Evolutionary conservation across 2,329 filamentous ascomycete species (phyloP).

Genomic region (Mollisiaceae sp.): DNA sequence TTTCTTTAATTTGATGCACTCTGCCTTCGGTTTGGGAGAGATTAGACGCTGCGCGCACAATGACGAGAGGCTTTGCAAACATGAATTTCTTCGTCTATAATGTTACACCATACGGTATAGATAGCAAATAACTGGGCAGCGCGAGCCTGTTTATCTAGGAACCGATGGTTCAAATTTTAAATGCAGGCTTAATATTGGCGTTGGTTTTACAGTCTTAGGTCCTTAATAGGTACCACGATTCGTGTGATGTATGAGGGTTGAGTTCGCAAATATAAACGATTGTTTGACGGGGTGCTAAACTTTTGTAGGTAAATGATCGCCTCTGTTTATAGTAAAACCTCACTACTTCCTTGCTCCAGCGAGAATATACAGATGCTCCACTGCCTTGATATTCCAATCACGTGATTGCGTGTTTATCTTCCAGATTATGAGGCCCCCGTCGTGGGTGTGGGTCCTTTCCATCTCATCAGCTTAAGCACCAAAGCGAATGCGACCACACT

Average conservation of each 20-base stretch:
- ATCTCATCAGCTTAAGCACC: not conserved
- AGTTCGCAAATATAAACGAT: not conserved
- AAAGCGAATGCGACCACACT: not conserved
- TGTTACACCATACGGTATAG: not conserved
- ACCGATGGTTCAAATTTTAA: not conserved
- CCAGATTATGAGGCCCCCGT: too few species aligned
- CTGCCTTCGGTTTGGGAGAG: not conserved
- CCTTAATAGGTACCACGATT: too few species aligned
- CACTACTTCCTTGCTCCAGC: too few species aligned
- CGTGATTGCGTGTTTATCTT: not conserved
- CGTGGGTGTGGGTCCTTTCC: too few species aligned
- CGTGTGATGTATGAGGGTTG: too few species aligned
- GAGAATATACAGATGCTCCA: too few species aligned
- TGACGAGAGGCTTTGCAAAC: constrained; percentile 8
- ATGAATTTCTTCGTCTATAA: constrained; percentile 1
- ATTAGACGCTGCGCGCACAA: constrained; percentile 1
- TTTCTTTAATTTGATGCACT: constrained; percentile 28
- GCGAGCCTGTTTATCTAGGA: not conserved
- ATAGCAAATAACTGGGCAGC: not conserved
- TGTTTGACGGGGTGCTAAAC: not conserved
- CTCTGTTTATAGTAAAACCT: too few species aligned
- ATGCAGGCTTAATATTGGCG: not conserved
- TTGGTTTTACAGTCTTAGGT: not conserved
- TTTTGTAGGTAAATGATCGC: too few species aligned
- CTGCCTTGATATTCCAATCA: not conserved